Evolutionary conservation across 2,329 filamentous ascomycete species (phyloP).

Genomic region (Scytalidium lignicola): DNA sequence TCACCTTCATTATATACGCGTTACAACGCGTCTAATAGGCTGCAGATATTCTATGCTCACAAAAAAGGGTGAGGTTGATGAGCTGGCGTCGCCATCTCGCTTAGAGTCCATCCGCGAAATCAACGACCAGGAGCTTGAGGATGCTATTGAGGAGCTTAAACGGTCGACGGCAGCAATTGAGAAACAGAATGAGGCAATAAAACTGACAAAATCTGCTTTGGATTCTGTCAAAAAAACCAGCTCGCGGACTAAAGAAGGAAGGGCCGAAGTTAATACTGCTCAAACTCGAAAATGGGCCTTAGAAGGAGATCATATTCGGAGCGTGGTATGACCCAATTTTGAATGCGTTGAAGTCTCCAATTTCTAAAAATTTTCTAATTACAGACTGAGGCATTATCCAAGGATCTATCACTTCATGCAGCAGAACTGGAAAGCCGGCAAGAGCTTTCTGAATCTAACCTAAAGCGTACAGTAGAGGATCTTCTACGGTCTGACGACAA

Average conservation of each 20-base stretch:
- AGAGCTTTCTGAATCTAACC: slow-evolving; percentile 36
- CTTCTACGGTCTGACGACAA: slow-evolving; percentile 59
- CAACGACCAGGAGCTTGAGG: slow-evolving; percentile 53
- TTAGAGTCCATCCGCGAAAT: slow-evolving; percentile 45
- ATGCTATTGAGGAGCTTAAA: slow-evolving; percentile 59
- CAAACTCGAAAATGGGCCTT: slow-evolving; percentile 34
- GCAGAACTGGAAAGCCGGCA: slow-evolving; percentile 47
- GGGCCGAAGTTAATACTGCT: slow-evolving; percentile 31
- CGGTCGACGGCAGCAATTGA: slow-evolving; percentile 59
- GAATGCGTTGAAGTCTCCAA: not conserved
- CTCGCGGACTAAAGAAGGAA: slow-evolving; percentile 29
- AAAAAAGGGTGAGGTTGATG: slow-evolving; percentile 42
- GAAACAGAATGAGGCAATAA: slow-evolving; percentile 57
- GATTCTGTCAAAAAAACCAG: slow-evolving; percentile 44
- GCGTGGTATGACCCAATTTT: slow-evolving; percentile 31
- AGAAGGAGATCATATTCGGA: slow-evolving; percentile 36
- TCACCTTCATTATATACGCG: not conserved
- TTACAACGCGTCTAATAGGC: slow-evolving; percentile 4
- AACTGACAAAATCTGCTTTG: slow-evolving; percentile 57
- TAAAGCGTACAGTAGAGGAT: slow-evolving; percentile 44
- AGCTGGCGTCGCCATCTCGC: slow-evolving; percentile 39
- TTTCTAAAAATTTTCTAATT: not conserved
- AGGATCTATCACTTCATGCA: slow-evolving; percentile 40
- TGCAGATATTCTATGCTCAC: slow-evolving; percentile 46
- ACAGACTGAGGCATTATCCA: slow-evolving; percentile 44